These are phyloP conservation scores for Aspergillus sp. DNA, from an alignment of 2,329 filamentous ascomycete species.

Conservation along the genomic window DNA sequence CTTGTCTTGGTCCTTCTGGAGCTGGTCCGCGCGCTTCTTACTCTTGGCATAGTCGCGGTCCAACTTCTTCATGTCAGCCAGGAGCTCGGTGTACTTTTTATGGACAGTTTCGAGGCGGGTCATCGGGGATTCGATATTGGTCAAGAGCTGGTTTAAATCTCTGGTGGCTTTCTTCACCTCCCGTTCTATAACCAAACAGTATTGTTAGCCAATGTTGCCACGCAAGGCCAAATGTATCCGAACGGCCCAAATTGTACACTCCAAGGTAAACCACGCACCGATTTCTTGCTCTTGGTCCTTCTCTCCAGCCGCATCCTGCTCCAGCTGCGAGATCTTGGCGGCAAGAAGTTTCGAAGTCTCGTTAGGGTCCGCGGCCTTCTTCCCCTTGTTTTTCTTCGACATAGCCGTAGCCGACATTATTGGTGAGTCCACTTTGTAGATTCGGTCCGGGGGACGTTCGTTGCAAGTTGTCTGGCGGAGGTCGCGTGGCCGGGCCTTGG, in stretches of 20 bases:
- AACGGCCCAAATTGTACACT: constrained; percentile 1
- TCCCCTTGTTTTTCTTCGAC: constrained; percentile 77
- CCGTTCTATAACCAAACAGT: constrained; percentile 62
- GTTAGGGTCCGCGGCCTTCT: constrained; percentile 79
- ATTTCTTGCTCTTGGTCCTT: constrained; percentile 97
- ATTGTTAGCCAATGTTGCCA: constrained; percentile 10
- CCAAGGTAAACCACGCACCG: constrained; percentile 57
- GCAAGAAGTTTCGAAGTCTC: constrained; percentile 90
- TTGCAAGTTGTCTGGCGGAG: constrained; percentile 46
- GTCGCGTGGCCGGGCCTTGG: constrained; percentile 45
- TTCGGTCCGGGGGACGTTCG: constrained; percentile 23
- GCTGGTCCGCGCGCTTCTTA: constrained; percentile 88
- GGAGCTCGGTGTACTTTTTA: constrained; percentile 84
- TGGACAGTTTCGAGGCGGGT: constrained; percentile 88
- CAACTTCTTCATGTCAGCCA: constrained; percentile 92
- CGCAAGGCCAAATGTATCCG: constrained; percentile 14
- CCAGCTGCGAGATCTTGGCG: constrained; percentile 91
- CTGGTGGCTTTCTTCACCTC: constrained; percentile 93
- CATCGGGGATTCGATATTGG: constrained; percentile 85
- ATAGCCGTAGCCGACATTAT: constrained; percentile 51
- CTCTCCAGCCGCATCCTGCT: constrained; percentile 88
- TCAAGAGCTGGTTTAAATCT: constrained; percentile 81
- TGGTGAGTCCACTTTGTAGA: constrained; percentile 13
- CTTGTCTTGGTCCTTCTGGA: constrained; percentile 96
- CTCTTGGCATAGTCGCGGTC: constrained; percentile 94